Base-by-base conservation (phyloP, 441 rosid species). In the Populus trichocarpa region DNA sequence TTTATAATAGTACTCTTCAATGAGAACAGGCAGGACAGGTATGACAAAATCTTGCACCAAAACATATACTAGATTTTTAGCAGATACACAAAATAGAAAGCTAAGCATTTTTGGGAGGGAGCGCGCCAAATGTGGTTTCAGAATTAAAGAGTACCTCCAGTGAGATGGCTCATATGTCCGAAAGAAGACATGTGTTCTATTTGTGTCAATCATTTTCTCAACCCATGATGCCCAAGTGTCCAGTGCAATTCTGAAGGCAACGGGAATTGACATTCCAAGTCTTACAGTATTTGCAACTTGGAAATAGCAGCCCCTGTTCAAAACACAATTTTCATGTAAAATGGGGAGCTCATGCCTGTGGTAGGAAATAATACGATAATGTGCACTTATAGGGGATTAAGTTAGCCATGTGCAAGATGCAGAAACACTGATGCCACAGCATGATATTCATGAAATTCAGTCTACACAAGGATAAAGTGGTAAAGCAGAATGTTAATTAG, bases 151-250 rank as follows among this genome's bases (percentile, higher is more conserved):
- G 71, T 86, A 92, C 97, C 93, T 80, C 97, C 97, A 92, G 64
- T 92, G 97, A 30, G 92, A 89, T 78, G 97, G 93, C 86, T 92
- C 97, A 76, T 87, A 90, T 59, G 95, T 88, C 59, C 97, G 88
- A 76, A 92, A 85, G 84, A 92, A 80, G 64, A 92, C 88, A 1
- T 76, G 87, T 0, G 97, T 90, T 83, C 81, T 90, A 73, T 82
- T 88, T 42, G 82, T 83, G 77, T 92, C 83, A 20, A 92, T 81
- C 18, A 57, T 76, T 13, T 75, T 86, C 79, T 89, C 84, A 6
- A 87, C 83, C 97, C 97, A 92, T 14, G 91, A 87, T 73, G 90
- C 88, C 97, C 97, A 92, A 23, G 93, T 90, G 68, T 83, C 88
- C 67, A 92, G 81, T 26, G 97, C 97, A 42, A 88, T 78, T 85